phyloP scores from a whole-genome alignment of 2,329 filamentous ascomycete species.

The Ceratocystis cacaofunesta region DNA sequence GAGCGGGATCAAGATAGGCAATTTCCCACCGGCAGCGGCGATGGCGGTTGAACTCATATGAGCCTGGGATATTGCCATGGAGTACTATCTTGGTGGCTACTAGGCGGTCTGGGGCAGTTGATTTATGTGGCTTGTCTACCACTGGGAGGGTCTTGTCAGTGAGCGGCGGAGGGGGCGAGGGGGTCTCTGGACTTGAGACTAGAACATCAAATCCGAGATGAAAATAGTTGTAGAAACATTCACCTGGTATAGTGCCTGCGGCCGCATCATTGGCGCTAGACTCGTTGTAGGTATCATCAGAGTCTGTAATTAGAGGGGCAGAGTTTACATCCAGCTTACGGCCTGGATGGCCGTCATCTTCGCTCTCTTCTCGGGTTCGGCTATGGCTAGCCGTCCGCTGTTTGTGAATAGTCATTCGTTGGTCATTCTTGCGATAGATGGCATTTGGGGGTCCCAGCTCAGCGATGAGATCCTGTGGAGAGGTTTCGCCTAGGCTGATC shows the following conservation, averaged over 20 bases:
- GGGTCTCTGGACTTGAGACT: constrained; percentile 58
- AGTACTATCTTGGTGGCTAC: constrained; percentile 86
- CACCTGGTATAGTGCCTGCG: constrained; percentile 42
- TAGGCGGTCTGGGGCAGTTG: constrained; percentile 44
- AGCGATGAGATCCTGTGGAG: constrained; percentile 77
- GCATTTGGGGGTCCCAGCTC: constrained; percentile 88
- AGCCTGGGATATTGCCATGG: constrained; percentile 88
- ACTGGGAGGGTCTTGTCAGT: constrained; percentile 16
- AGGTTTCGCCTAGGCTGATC: constrained; percentile 71
- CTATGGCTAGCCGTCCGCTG: constrained; percentile 37
- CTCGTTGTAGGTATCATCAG: constrained; percentile 49
- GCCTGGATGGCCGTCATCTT: constrained; percentile 21
- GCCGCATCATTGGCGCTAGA: constrained; percentile 43
- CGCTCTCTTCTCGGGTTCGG: constrained; percentile 28
- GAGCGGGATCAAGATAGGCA: constrained; percentile 30
- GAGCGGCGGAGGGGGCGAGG: constrained; percentile 49
- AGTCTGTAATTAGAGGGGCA: constrained; percentile 40
- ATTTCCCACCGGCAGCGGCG: constrained; percentile 80
- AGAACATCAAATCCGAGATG: constrained; percentile 87
- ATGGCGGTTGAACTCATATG: constrained; percentile 92
- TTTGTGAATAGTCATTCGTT: constrained; percentile 74
- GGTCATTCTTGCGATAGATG: constrained; percentile 82
- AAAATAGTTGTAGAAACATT: constrained; percentile 96
- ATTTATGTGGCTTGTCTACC: constrained; percentile 23
- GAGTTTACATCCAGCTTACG: background rate